Base-by-base conservation (phyloP, 352 stramenopile species). In the Globisporangium sylvaticum region DNA sequence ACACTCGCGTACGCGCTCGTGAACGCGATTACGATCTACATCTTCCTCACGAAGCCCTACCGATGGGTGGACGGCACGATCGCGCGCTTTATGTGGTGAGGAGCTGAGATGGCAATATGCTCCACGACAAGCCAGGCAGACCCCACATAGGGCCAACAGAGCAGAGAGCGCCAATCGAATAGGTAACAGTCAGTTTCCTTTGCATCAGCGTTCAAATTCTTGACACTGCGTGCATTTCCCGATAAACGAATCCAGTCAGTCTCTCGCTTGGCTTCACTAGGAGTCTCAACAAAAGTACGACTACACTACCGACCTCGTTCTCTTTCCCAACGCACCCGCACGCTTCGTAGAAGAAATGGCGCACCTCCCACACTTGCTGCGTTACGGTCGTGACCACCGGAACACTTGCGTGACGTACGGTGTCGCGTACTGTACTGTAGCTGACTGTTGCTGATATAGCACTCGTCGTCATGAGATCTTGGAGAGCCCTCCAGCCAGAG, bases 1-100 rank as follows among this genome's bases (percentile, higher is more conserved):
- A 58, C 75, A 24, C 58, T 68, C n/a, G 71, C 39, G 6, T 96
- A 85, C 60, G 71, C 72, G n/a, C 34, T 75, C 24, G 72, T 92
- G 14, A 96, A 96, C 65, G 64, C 68, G 14, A 54, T 73, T 31
- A 95, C 87, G 44, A 39, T 94, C 62, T 91, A 89, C 73, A 65
- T 92, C 5, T 96, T 91, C 65, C 44, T 95, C 12, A 80, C 80
- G 58, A 74, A 70, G 12, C 83, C 89, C 1, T 96, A 91, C 64
- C 60, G 31, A 25, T 96, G 89, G 89, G 83, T 84, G 9, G 88
- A 96, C 65, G 89, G 87, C 46, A 83, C 82, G 1, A 86, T 72
- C 37, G 89, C 82, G 18, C 81, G 88, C 27, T 96, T 96, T 71
- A 95, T 96, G 87, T 96, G 89, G 89, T 96, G 73, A 84, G 10